phyloP scores from a whole-genome alignment of 257 asterid genomes.

The Nicotiana benthamiana region DNA sequence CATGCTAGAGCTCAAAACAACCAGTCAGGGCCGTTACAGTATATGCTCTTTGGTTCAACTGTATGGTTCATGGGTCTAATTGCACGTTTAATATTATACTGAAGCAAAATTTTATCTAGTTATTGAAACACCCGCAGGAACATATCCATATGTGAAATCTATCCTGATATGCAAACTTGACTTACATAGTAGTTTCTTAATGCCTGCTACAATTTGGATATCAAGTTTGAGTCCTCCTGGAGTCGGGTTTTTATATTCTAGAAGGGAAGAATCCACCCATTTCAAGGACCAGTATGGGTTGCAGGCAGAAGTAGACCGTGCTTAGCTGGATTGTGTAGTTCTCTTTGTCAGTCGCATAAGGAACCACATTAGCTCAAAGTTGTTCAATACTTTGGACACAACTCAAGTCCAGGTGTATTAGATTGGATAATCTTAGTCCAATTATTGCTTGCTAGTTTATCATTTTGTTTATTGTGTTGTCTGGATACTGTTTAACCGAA shows the following conservation, averaged over 20 bases:
- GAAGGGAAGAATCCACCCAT: neutral
- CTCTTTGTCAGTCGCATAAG: neutral
- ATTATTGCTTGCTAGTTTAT: neutral
- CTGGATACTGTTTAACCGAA: too few relatives aligned
- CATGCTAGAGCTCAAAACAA: too few relatives aligned
- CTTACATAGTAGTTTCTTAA: neutral
- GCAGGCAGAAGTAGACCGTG: neutral
- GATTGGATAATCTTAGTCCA: neutral
- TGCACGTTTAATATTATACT: neutral
- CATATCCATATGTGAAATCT: neutral
- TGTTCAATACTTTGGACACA: neutral
- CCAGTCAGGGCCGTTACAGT: too few relatives aligned
- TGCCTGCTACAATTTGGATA: neutral
- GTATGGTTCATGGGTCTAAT: neutral
- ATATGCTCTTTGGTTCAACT: neutral
- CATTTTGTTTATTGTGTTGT: neutral
- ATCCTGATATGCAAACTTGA: constrained; percentile 3
- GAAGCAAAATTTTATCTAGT: neutral
- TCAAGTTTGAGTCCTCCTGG: neutral
- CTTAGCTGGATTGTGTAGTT: neutral
- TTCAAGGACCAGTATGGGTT: neutral
- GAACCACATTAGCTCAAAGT: neutral
- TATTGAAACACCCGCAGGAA: neutral
- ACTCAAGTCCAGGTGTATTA: neutral
- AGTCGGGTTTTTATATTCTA: neutral